A percentile compares a stretch with the other conserved stretches of the same genome.
These are phyloP conservation scores for Solanum hybrid DNA, from an alignment of 305 asterid species.

Conservation along the genomic window DNA sequence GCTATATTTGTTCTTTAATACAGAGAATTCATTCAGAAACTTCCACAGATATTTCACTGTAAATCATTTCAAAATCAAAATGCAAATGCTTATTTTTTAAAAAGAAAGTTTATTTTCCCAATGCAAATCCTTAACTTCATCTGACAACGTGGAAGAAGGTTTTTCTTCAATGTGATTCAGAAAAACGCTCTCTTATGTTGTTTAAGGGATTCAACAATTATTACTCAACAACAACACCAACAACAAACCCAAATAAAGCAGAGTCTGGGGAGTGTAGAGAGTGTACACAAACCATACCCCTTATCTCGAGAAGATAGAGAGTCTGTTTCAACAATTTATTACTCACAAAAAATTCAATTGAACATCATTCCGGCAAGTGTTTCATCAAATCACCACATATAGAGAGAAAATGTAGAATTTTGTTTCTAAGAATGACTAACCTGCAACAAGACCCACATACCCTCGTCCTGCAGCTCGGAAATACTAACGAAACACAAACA, in stretches of 20 bases:
- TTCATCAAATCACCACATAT: not conserved
- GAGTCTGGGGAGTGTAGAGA: not conserved
- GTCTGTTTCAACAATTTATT: not conserved
- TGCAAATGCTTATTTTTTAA: not conserved
- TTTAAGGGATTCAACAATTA: not conserved
- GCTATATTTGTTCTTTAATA: not conserved
- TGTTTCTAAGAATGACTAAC: slow-evolving; percentile 21
- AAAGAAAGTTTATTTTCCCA: not conserved
- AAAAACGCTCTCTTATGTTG: not conserved
- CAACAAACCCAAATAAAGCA: not conserved
- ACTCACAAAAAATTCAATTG: not conserved
- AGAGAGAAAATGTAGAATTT: not conserved
- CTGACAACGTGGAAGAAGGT: not conserved
- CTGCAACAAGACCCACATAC: slow-evolving; percentile 56
- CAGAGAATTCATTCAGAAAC: not conserved
- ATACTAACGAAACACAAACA: slow-evolving; percentile 30
- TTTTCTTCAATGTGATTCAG: not conserved
- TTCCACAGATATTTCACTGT: not conserved
- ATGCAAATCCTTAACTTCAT: not conserved
- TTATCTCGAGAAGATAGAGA: not conserved
- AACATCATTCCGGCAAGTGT: not conserved
- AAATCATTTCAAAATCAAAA: not conserved
- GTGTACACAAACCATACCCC: not conserved
- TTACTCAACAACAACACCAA: not conserved
- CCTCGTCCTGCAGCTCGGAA: slow-evolving; percentile 55